These are phyloP conservation scores for Periconia sp. DNA, from an alignment of 2,329 filamentous ascomycete species.

Conservation along the genomic window DNA sequence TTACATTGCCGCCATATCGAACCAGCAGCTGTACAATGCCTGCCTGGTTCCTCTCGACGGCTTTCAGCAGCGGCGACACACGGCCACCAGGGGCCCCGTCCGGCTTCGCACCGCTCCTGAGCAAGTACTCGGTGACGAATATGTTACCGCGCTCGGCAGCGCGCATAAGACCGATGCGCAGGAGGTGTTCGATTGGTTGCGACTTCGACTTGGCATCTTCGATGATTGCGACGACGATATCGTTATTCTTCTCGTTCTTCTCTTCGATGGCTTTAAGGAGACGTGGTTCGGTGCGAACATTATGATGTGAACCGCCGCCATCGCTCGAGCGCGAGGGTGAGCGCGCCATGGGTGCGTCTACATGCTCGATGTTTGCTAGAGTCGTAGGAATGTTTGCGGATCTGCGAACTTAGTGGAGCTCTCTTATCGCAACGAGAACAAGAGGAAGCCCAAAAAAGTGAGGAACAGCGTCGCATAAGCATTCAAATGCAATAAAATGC, in stretches of 20 bases:
- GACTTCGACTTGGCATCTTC: slow-evolving; percentile 38
- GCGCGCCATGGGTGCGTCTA: slow-evolving; percentile 35
- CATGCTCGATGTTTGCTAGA: slow-evolving; percentile 9
- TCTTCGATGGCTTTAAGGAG: slow-evolving; percentile 45
- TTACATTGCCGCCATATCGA: slow-evolving; percentile 37
- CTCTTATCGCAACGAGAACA: slow-evolving; percentile 13
- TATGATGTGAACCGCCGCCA: slow-evolving; percentile 34
- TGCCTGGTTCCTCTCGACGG: slow-evolving; percentile 39
- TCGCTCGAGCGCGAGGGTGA: slow-evolving; percentile 45
- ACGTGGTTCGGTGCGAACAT: slow-evolving; percentile 39
- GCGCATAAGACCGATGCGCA: slow-evolving; percentile 45
- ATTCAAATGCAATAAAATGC: slow-evolving; percentile 5
- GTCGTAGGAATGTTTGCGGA: background rate
- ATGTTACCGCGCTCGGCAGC: slow-evolving; percentile 40
- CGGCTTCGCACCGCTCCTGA: slow-evolving; percentile 41
- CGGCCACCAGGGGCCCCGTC: slow-evolving; percentile 40
- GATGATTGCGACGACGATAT: slow-evolving; percentile 43
- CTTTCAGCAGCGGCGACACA: slow-evolving; percentile 37
- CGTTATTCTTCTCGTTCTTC: slow-evolving; percentile 28
- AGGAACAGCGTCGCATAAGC: slow-evolving; percentile 14
- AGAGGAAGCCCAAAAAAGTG: slow-evolving; percentile 10
- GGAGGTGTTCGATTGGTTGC: slow-evolving; percentile 40
- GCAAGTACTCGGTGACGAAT: slow-evolving; percentile 37
- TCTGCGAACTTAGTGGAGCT: background rate
- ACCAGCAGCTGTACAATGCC: slow-evolving; percentile 39